phyloP scores from a whole-genome alignment of 169 alveolate species.

The Amoebophrya sp. region DNA sequence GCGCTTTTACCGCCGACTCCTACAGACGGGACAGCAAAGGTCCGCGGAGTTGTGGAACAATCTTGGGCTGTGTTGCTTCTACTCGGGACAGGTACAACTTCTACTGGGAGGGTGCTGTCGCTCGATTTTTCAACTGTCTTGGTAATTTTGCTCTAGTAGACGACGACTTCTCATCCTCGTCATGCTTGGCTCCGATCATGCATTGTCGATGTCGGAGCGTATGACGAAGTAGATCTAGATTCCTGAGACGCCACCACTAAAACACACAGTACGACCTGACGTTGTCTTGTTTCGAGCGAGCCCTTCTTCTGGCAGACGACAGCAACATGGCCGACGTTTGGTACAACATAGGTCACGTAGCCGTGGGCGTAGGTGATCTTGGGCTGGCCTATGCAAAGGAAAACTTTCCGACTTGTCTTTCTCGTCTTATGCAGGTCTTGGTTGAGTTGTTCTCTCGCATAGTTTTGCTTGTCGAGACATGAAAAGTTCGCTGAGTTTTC shows the following conservation, averaged over 20 bases:
- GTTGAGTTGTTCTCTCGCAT: not conserved
- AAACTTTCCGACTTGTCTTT: too few species aligned
- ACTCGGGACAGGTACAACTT: slow-evolving; percentile 41
- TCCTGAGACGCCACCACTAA: too few species aligned
- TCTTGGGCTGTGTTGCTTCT: slow-evolving; percentile 53
- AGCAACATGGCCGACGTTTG: slow-evolving; percentile 70
- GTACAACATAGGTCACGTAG: slow-evolving; percentile 68
- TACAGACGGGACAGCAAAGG: slow-evolving; percentile 67
- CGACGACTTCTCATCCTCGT: too few species aligned
- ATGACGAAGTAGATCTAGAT: too few species aligned
- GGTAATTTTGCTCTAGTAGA: too few species aligned
- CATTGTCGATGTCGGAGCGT: too few species aligned
- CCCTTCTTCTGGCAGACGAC: slow-evolving; percentile 72
- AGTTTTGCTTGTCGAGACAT: not conserved
- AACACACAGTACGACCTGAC: slow-evolving; percentile 76
- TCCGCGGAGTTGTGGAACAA: slow-evolving; percentile 79
- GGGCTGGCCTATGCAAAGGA: slow-evolving; percentile 70
- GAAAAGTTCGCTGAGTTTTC: not conserved
- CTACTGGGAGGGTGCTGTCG: too few species aligned
- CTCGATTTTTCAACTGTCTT: too few species aligned
- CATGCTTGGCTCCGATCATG: too few species aligned
- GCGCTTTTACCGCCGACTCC: slow-evolving; percentile 70
- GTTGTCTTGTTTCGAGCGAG: slow-evolving; percentile 76
- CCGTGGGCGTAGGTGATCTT: slow-evolving; percentile 76
- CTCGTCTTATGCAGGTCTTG: not conserved